Evolutionary conservation across 1,284 basidiomycete species (phyloP), one percentile per base, ranked within the genome.

Genomic region (Hypsizygus ulmarius): DNA sequence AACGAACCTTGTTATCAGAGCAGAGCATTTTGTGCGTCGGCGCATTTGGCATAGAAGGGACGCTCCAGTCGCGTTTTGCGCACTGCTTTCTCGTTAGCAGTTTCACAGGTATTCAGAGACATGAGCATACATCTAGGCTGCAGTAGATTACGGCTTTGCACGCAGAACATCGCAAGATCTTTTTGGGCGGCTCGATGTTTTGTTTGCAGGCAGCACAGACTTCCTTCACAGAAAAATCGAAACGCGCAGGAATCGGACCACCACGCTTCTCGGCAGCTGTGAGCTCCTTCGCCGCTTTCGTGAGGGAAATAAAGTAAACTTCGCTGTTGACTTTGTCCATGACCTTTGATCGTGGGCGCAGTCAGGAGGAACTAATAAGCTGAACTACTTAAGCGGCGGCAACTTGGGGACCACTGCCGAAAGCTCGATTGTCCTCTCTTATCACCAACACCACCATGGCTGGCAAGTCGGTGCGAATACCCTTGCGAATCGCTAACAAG

Each of bases 401-500:
- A 21, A 11, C 25, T 25, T 18, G 7, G 16, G 49, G 49, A 55
- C 42, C 30, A 43, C 25, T 45, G 30, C 21, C 27, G 28, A 29
- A n/a, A 42, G 19, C 43, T 52, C 39, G 14, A 12, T 50, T 51
- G 46, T 42, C 52, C 15, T 42, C 32, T 11, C 6, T 39, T 15
- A 45, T 27, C 29, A 18, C 21, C 33, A 14, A 46, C 16, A 33
- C 39, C 29, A 10, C 42, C 51, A 65, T 61, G 59, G 52, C 51
- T 45, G 51, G 53, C 53, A 58, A 61, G 25, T 52, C 37, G 19
- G 56, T 50, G 35, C 68, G 58, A 37, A 68, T 74, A 53, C 63
- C 59, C 27, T 59, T 93, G 15, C 75, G 81, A 45, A 72, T 92
- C 21, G 82, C 86, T 8, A 85, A 88, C 59, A 73, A 83, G 42